Evolutionary conservation across 2,329 filamentous ascomycete genomes (phyloP).

Genomic region (Davidsoniella eucalypti): DNA sequence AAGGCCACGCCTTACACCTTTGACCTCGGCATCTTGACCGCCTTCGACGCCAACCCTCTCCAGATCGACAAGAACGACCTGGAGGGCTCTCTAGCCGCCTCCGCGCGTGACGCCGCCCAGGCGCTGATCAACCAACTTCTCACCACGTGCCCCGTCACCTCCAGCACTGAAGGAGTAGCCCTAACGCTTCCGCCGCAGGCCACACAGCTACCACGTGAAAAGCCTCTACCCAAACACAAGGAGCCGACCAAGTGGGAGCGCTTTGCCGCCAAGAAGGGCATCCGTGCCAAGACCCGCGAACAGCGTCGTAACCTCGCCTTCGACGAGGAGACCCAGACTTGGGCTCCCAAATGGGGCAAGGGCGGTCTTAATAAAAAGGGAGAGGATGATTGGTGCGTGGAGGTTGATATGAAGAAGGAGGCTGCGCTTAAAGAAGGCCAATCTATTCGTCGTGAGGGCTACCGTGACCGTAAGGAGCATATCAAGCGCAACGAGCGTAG

Average conservation of each 20-base stretch:
- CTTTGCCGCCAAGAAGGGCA: constrained; percentile 94
- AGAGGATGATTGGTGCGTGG: constrained; percentile 76
- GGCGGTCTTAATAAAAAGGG: constrained; percentile 76
- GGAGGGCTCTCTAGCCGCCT: constrained; percentile 50
- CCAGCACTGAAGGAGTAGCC: constrained; percentile 53
- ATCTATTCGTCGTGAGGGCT: constrained; percentile 43
- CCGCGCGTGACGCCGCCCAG: constrained; percentile 81
- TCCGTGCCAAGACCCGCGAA: constrained; percentile 74
- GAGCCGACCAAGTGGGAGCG: constrained; percentile 85
- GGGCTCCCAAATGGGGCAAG: constrained; percentile 91
- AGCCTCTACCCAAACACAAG: constrained; percentile 70
- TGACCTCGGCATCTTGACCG: constrained; percentile 76
- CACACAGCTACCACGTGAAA: constrained; percentile 72
- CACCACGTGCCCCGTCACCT: constrained; percentile 65
- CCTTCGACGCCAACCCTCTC: constrained; percentile 74
- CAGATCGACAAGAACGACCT: constrained; percentile 34
- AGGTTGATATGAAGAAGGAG: constrained; percentile 69
- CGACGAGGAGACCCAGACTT: constrained; percentile 71
- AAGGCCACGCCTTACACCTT: constrained; percentile 87
- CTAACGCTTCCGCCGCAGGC: constrained; percentile 56
- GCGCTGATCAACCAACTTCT: constrained; percentile 88
- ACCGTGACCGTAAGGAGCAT: constrained; percentile 48
- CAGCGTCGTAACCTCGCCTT: constrained; percentile 58
- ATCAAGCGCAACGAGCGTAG: constrained; percentile 55
- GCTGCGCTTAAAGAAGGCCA: constrained; percentile 44